Evolutionary conservation across 2,329 filamentous ascomycete genomes (phyloP).

Genomic region (Neoscytalidium dimidiatum): DNA sequence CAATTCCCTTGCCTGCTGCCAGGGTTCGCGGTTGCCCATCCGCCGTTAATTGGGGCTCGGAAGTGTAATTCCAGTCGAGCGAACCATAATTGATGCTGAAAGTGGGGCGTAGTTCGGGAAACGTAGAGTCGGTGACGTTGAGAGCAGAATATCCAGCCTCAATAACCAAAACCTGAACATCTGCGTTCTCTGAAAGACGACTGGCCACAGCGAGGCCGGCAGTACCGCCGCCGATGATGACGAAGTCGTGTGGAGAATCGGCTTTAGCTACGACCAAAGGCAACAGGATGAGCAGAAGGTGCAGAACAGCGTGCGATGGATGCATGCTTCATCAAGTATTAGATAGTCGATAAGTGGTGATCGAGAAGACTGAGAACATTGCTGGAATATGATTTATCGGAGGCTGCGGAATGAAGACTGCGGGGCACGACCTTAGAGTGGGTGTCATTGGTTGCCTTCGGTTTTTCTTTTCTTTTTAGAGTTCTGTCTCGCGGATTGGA

Average conservation of each 20-base stretch:
- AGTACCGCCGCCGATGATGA: slow-evolving; percentile 44
- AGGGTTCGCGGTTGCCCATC: slow-evolving; percentile 23
- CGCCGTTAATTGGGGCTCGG: slow-evolving; percentile 41
- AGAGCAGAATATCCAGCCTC: slow-evolving; percentile 28
- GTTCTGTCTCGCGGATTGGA: too few species aligned
- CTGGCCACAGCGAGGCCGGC: slow-evolving; percentile 53
- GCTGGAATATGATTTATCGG: too few species aligned
- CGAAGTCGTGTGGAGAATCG: slow-evolving; percentile 19
- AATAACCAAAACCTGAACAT: slow-evolving; percentile 43
- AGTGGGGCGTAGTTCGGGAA: slow-evolving; percentile 24
- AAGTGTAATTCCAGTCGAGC: slow-evolving; percentile 45
- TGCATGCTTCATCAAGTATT: too few species aligned
- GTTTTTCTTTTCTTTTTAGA: too few species aligned
- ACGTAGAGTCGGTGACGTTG: slow-evolving; percentile 32
- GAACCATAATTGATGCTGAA: slow-evolving; percentile 24
- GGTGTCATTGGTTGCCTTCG: too few species aligned
- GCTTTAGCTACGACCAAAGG: too few species aligned
- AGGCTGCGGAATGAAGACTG: too few species aligned
- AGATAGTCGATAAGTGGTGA: too few species aligned
- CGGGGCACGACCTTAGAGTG: too few species aligned
- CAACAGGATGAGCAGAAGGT: too few species aligned
- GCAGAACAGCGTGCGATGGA: too few species aligned
- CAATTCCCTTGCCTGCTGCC: slow-evolving; percentile 43
- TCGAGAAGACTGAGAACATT: too few species aligned
- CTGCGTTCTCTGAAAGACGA: slow-evolving; percentile 53